Evolutionary conservation across 2,329 filamentous ascomycete genomes (phyloP).

Genomic region (Nigrospora osmanthi): DNA sequence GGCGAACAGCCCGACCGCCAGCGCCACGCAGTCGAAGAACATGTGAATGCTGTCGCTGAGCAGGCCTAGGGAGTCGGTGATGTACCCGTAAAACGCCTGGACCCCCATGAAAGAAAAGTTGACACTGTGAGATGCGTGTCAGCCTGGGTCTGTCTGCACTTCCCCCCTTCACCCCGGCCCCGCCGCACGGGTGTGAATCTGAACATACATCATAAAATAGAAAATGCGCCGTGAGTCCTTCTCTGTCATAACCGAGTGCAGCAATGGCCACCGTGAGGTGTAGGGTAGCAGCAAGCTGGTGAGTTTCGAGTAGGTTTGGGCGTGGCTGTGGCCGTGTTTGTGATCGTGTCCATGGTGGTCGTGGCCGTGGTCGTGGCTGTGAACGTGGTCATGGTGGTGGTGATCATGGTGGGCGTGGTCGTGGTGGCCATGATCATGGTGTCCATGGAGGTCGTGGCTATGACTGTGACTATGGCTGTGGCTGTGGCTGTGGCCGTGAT

Average conservation of each 20-base stretch:
- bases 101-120: slow-evolving; percentile 95
- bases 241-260: slow-evolving; percentile 81
- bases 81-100: slow-evolving; percentile 87
- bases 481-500: slow-evolving; percentile 14
- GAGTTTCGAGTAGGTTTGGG: slow-evolving; percentile 51
- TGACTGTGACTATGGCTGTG: slow-evolving; percentile 7
- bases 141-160: not conserved
- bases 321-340: slow-evolving; percentile 8
- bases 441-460: slow-evolving; percentile 9
- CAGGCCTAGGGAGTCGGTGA: slow-evolving; percentile 89
- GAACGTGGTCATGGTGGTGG: slow-evolving; percentile 6
- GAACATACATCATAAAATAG: slow-evolving; percentile 82
- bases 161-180: slow-evolving; percentile 3
- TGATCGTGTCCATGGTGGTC: slow-evolving; percentile 15
- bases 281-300: slow-evolving; percentile 66
- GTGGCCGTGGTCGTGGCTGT: slow-evolving; percentile 2
- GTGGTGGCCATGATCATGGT: slow-evolving; percentile 12
- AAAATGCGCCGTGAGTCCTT: slow-evolving; percentile 92
- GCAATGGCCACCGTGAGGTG: slow-evolving; percentile 64
- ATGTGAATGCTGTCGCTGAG: slow-evolving; percentile 98
- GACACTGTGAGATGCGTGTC: slow-evolving; percentile 45
- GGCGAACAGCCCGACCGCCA: slow-evolving; percentile 83
- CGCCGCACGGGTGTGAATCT: slow-evolving; percentile 3
- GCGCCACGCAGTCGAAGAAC: slow-evolving; percentile 95
- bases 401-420: slow-evolving; percentile 8